Conservation (phyloP, 371 early-diverging fungal genomes). For the Fennellomyces sp. region DNA sequence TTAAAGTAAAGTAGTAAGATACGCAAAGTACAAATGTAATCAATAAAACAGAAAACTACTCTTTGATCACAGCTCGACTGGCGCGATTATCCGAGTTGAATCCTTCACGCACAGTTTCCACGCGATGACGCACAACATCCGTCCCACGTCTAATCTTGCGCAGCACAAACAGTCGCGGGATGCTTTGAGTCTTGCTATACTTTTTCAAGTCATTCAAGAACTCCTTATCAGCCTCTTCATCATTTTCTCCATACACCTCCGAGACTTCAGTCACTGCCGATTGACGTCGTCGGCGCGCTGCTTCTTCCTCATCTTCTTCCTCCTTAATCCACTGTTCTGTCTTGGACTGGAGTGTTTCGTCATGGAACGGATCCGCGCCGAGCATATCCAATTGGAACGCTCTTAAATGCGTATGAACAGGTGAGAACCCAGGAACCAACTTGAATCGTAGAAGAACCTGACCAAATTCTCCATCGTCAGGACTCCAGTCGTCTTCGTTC, state of each 20-base stretch:
- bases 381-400: constrained; percentile 31
- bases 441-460: constrained; percentile 21
- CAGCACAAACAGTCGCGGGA: constrained; percentile 9
- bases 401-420: constrained; percentile 27
- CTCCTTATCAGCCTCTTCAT: constrained; percentile 8
- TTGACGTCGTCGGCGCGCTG: not conserved
- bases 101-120: constrained; percentile 17
- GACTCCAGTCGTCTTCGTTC: constrained; percentile 32
- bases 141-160: constrained; percentile 16
- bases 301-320: constrained; percentile 10
- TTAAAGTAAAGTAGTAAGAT: too few species aligned
- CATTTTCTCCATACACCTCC: constrained; percentile 16
- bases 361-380: constrained; percentile 39
- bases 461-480: constrained; percentile 19
- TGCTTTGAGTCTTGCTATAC: constrained; percentile 2
- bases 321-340: constrained; percentile 22
- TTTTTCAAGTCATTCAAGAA: constrained; percentile 8
- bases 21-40: too few species aligned
- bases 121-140: constrained; percentile 13
- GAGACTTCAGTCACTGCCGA: constrained; percentile 12
- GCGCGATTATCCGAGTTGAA: constrained; percentile 19
- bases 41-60: not conserved
- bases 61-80: constrained; percentile 15
- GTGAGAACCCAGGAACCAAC: constrained; percentile 33
- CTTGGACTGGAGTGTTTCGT: constrained; percentile 18